Conservation (phyloP, 2,329 filamentous ascomycete species). For the Cercospora beticola region DNA sequence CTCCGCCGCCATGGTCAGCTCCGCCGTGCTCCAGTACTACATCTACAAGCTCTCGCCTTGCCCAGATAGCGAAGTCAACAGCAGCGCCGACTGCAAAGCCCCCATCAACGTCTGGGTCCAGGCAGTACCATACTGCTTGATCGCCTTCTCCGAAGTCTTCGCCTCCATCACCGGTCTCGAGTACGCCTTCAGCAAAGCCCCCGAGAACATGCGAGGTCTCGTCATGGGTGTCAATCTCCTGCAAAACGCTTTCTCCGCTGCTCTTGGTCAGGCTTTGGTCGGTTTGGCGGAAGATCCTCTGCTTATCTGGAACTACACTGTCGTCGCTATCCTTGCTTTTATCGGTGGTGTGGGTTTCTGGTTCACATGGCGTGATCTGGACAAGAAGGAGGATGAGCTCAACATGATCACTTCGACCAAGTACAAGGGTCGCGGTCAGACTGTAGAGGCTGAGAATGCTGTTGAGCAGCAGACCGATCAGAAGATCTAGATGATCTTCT, state of each 20-base stretch:
- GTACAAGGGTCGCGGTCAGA: constrained; percentile 28
- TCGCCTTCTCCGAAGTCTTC: constrained; percentile 48
- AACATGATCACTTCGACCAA: constrained; percentile 56
- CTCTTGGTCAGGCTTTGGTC: constrained; percentile 61
- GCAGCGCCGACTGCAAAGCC: constrained; percentile 35
- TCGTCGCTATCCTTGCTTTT: constrained; percentile 62
- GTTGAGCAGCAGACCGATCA: not conserved
- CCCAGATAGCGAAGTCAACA: constrained; percentile 19
- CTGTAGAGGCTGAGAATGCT: not conserved
- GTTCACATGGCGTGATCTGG: constrained; percentile 64
- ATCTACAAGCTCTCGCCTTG: constrained; percentile 51
- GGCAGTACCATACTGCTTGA: constrained; percentile 45
- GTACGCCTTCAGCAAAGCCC: constrained; percentile 49
- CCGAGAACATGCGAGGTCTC: constrained; percentile 48
- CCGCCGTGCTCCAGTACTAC: constrained; percentile 55
- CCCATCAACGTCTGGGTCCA: constrained; percentile 48
- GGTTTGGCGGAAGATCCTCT: constrained; percentile 63
- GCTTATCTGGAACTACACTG: constrained; percentile 67
- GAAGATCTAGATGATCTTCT: not conserved
- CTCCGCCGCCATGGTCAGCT: constrained; percentile 54
- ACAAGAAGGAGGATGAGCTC: constrained; percentile 65
- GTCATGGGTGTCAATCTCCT: constrained; percentile 56
- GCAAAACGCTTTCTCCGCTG: constrained; percentile 58
- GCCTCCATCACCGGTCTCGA: constrained; percentile 49
- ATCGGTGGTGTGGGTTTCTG: constrained; percentile 66